Evolutionary conservation across 1,284 basidiomycete species (phyloP).

Genomic region (Porphyrellus sp.): DNA sequence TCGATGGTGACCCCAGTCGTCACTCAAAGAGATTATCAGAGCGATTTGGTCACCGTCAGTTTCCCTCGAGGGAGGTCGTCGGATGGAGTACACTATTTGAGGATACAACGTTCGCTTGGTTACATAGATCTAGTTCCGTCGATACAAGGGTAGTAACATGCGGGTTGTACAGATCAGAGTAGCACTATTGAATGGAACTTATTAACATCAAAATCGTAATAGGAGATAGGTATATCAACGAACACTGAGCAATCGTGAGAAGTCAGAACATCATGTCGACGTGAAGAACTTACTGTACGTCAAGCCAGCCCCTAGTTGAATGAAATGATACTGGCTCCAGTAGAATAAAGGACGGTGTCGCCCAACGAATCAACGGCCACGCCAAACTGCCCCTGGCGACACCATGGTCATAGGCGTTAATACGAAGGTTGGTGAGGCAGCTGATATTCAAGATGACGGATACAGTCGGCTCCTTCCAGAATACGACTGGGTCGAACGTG

Average conservation of each 20-base stretch:
- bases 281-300: not conserved
- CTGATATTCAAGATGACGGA: conserved; percentile 22
- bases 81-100: too few relatives aligned
- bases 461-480: conserved; percentile 18
- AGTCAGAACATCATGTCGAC: not conserved
- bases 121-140: too few relatives aligned
- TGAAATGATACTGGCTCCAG: conserved; percentile 19
- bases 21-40: too few relatives aligned
- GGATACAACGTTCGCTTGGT: too few relatives aligned
- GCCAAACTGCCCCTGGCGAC: conserved; percentile 13
- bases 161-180: too few relatives aligned
- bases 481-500: conserved; percentile 8
- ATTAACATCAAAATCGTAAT: not conserved
- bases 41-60: too few relatives aligned
- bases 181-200: too few relatives aligned
- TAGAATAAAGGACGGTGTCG: conserved; percentile 16
- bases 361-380: conserved; percentile 20
- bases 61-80: too few relatives aligned
- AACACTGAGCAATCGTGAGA: not conserved
- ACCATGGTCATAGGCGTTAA: conserved; percentile 16
- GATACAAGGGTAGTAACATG: too few relatives aligned
- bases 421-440: conserved; percentile 11
- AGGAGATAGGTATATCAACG: not conserved
- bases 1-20: too few relatives aligned
- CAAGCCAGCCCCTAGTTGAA: conserved; percentile 10